Evolutionary conservation across 805 yeast species (phyloP).

Genomic region (Myxozyma monticola): DNA sequence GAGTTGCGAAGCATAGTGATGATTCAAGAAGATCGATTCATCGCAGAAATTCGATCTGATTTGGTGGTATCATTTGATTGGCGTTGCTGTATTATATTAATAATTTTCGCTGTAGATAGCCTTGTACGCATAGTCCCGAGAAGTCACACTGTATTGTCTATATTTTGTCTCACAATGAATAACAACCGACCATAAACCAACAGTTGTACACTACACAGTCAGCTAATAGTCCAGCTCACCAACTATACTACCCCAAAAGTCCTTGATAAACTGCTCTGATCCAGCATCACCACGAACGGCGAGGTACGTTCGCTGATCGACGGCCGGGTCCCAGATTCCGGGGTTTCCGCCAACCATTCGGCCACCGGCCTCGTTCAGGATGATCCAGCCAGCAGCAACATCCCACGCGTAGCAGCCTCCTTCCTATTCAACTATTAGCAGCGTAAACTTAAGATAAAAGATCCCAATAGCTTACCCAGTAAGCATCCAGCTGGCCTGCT

Average conservation of each 20-base stretch:
- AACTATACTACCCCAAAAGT: constrained; percentile 52
- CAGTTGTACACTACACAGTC: too few species aligned
- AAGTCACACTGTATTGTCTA: too few species aligned
- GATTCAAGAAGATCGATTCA: constrained; percentile 2
- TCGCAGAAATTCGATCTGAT: constrained; percentile 29
- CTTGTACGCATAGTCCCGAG: too few species aligned
- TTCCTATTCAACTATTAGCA: constrained; percentile 54
- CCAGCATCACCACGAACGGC: constrained; percentile 58
- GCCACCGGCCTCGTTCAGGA: constrained; percentile 61
- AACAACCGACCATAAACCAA: not conserved
- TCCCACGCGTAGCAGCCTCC: constrained; percentile 74
- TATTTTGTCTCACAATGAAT: too few species aligned
- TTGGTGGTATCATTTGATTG: not conserved
- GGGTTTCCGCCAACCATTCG: constrained; percentile 55
- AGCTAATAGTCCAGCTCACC: constrained; percentile 47
- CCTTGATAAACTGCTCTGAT: constrained; percentile 49
- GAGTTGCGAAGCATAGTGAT: constrained; percentile 41
- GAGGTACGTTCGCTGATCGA: constrained; percentile 55
- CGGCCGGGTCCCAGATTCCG: constrained; percentile 49
- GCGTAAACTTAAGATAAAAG: not conserved
- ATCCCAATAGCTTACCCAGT: constrained; percentile 45
- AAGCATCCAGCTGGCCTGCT: constrained; percentile 57
- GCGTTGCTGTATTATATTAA: not conserved
- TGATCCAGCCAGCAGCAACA: constrained; percentile 68
- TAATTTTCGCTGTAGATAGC: too few species aligned